Percentiles rank a stretch among this genome's conserved stretches.
These are phyloP conservation scores for Gamsiella multidivaricata DNA, from an alignment of 192 early-diverging fungal genomes.

Conservation along the genomic window DNA sequence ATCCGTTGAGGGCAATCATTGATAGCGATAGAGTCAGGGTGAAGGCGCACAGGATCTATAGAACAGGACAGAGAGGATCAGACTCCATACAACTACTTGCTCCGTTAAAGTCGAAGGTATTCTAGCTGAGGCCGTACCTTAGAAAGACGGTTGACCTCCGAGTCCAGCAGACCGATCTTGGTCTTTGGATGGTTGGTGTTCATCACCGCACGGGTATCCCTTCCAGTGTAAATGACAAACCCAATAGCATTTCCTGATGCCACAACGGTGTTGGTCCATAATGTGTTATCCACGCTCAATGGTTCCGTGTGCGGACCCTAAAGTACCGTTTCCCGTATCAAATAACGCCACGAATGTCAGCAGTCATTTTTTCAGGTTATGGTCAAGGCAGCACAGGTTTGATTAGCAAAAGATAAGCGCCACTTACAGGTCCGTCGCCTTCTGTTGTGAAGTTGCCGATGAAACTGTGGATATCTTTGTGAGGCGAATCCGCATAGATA, in stretches of 20 bases:
- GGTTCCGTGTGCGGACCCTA: conserved; percentile 68
- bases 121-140: conserved; percentile 64
- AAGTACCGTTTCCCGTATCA: not conserved
- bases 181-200: conserved; percentile 93
- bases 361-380: not conserved
- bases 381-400: not conserved
- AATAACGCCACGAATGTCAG: no score
- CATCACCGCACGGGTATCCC: conserved; percentile 95
- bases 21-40: conserved; percentile 83
- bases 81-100: no score
- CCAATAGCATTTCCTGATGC: conserved; percentile 91
- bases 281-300: conserved; percentile 87
- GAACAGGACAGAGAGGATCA: not conserved
- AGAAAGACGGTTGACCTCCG: conserved; percentile 90
- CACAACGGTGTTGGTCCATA: conserved; percentile 96
- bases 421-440: conserved; percentile 40
- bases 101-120: no score
- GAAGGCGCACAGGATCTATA: conserved; percentile 85
- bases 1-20: conserved; percentile 91
- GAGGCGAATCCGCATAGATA: conserved; percentile 89
- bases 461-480: conserved; percentile 95
- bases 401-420: not conserved
- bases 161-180: conserved; percentile 91
- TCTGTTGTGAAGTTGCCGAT: conserved; percentile 76
- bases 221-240: conserved; percentile 91